These are phyloP conservation scores for Tetracentron sinense DNA, from an alignment of 164 flowering plant genomes.

Conservation along the genomic window DNA sequence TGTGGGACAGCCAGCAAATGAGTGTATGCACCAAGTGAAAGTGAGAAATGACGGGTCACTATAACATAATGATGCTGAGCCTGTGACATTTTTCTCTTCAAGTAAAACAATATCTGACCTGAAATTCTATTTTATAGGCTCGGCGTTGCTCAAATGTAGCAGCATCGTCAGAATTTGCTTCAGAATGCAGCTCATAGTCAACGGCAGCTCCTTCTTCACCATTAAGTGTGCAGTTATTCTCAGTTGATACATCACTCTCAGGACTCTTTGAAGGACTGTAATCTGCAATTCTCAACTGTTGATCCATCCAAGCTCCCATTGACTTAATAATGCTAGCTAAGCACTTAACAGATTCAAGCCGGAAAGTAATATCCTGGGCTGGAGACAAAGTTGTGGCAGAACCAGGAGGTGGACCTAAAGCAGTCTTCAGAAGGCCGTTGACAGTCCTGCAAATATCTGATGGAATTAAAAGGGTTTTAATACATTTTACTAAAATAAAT, in stretches of 20 bases:
- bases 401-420: constrained; percentile 95
- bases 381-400: constrained; percentile 83
- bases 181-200: constrained; percentile 75
- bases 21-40: not conserved
- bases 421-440: constrained; percentile 95
- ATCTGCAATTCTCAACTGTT: constrained; percentile 65
- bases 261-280: constrained; percentile 34
- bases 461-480: constrained; percentile 76
- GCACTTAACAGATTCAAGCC: constrained; percentile 91
- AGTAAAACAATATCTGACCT: constrained; percentile 42
- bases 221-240: constrained; percentile 34
- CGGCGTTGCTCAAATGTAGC: constrained; percentile 91
- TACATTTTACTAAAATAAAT: constrained; percentile 32
- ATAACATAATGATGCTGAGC: not conserved
- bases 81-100: constrained; percentile 1
- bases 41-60: not conserved
- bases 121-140: constrained; percentile 84
- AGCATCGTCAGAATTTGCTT: constrained; percentile 71
- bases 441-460: constrained; percentile 98
- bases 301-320: constrained; percentile 98
- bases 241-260: constrained; percentile 50
- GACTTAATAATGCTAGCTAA: constrained; percentile 78
- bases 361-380: constrained; percentile 82
- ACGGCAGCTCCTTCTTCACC: constrained; percentile 61
- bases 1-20: not conserved